Base-by-base conservation (phyloP, 257 asterid species). In the Apocynum venetum region DNA sequence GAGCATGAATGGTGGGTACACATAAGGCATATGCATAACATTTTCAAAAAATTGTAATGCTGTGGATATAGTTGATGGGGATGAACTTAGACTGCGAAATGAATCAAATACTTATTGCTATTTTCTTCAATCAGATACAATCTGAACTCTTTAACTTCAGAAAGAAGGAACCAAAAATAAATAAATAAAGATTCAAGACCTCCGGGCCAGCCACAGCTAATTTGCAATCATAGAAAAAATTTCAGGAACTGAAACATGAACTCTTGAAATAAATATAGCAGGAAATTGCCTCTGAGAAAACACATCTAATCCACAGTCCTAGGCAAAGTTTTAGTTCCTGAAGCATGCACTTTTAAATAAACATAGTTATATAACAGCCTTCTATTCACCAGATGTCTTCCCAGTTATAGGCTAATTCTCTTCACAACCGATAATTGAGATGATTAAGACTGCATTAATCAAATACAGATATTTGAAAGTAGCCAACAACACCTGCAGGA, bases 401-500 rank as follows among this genome's bases (percentile, higher is more conserved):
- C 67, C 47, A 76, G 57, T 53, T 31, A 53, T 11, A 11, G 56
- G 36, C 12, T 49, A 60, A 49, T 15, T 46, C 25, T 43, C 46
- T 56, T 35, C 53, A 53, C 1, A 5, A 66, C 25, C 13, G 11
- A 38, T 40, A 38, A 64, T 56, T 38, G 12, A 52, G 15, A 66
- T 17, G 14, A 56, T 25, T 46, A 38, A 48, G 48, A 15, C 15
- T 25, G 38, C 41, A 44, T 41, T 11, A 38, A 73, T 51, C 51
- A 56, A 74, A 53, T 6, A 75, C 1, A 3, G 20, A 36, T 3
- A 65, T 4, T 15, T 51, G 59, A 52, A 79, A 72, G 72, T 10
- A 77, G 73, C 47, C 59, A 79, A 70, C 70, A 71, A 49, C 74
- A 94, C 98, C 98, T 95, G 98, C 91, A 96, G 85, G 81, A 93